These are phyloP conservation scores for Ottelia alismoides DNA, from an alignment of 106 monocot genomes.

Conservation along the genomic window DNA sequence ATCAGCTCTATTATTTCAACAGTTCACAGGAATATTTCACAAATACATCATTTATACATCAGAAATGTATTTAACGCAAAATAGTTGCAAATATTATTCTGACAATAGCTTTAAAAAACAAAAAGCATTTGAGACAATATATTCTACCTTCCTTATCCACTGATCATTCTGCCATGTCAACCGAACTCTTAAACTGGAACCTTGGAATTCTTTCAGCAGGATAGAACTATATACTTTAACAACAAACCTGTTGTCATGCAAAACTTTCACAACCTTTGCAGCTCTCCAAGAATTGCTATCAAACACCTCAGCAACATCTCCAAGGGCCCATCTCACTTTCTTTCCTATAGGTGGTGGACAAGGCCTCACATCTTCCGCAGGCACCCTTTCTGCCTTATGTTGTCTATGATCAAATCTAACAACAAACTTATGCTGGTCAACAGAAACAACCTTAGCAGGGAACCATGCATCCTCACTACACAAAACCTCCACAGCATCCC, in stretches of 20 bases:
- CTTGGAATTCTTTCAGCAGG: conserved; percentile 16
- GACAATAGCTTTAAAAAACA: neutral
- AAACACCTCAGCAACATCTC: conserved; percentile 19
- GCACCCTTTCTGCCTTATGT: conserved; percentile 9
- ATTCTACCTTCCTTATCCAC: conserved; percentile 18
- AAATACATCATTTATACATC: too few relatives aligned
- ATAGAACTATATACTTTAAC: conserved; percentile 16
- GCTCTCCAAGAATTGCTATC: conserved; percentile 18
- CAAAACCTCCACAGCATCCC: conserved; percentile 18
- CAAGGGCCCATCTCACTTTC: conserved; percentile 12
- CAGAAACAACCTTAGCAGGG: conserved; percentile 10
- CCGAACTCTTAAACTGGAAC: conserved; percentile 14
- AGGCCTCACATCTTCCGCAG: conserved; percentile 11
- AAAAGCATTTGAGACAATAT: too few relatives aligned
- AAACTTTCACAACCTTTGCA: conserved; percentile 18
- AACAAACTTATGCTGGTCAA: neutral
- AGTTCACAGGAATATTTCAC: too few relatives aligned
- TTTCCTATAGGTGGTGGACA: conserved; percentile 3
- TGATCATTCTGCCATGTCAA: conserved; percentile 15
- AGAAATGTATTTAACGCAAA: too few relatives aligned
- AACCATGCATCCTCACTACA: conserved; percentile 18
- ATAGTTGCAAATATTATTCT: too few relatives aligned
- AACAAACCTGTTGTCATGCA: conserved; percentile 2
- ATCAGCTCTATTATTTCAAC: too few relatives aligned
- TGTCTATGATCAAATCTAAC: conserved; percentile 11